Percentiles rank a stretch among this genome's conserved stretches.
Conservation (phyloP, 805 yeast species). For the Candida argentea region DNA sequence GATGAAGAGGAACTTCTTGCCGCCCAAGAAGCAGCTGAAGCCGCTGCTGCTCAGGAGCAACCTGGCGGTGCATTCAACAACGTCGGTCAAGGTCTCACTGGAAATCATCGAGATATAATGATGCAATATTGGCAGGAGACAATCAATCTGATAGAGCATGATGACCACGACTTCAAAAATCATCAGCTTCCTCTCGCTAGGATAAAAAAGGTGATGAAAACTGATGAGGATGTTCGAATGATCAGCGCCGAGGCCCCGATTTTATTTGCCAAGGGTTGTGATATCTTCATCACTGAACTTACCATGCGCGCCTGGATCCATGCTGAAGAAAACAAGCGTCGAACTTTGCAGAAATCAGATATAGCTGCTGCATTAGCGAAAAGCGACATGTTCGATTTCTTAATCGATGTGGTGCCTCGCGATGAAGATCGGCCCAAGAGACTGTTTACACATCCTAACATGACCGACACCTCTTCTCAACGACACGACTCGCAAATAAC, state of each 20-base stretch:
- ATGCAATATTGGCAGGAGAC: constrained; percentile 97
- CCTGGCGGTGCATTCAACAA: constrained; percentile 68
- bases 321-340: constrained; percentile 90
- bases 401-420: constrained; percentile 92
- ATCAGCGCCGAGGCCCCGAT: constrained; percentile 98
- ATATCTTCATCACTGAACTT: constrained; percentile 88
- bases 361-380: constrained; percentile 92
- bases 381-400: constrained; percentile 93
- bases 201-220: constrained; percentile 95
- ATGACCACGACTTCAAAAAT: constrained; percentile 83
- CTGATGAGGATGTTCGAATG: constrained; percentile 96
- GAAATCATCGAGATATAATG: constrained; percentile 75
- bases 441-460: constrained; percentile 7
- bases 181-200: constrained; percentile 94
- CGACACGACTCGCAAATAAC: no score
- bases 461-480: no score
- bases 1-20: constrained; percentile 26
- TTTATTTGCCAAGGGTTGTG: constrained; percentile 95
- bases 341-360: constrained; percentile 90
- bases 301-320: constrained; percentile 99
- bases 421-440: constrained; percentile 61
- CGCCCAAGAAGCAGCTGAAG: constrained; percentile 38
- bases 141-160: constrained; percentile 79
- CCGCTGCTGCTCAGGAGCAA: constrained; percentile 35
- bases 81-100: constrained; percentile 86